Conservation (phyloP, 2,329 filamentous ascomycete species). For the Moelleriella libera region DNA sequence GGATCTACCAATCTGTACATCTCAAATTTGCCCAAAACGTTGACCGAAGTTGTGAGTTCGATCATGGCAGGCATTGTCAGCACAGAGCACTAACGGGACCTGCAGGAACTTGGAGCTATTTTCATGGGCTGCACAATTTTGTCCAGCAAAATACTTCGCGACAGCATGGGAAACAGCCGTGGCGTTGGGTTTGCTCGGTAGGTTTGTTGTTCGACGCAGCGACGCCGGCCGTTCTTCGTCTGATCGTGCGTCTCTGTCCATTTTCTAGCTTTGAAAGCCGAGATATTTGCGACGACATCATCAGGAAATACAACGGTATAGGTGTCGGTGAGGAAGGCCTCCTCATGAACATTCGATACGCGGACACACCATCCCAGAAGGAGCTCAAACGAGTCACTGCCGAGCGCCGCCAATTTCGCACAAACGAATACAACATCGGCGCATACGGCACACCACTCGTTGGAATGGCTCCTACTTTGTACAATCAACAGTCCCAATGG, state of each 20-base stretch:
- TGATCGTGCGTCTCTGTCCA: neutral
- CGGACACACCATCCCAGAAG: conserved; percentile 94
- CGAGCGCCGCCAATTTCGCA: conserved; percentile 87
- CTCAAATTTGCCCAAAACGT: conserved; percentile 83
- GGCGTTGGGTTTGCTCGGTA: conserved; percentile 96
- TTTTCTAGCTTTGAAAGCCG: conserved; percentile 66
- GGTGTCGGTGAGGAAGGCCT: conserved; percentile 64
- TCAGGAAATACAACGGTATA: conserved; percentile 72
- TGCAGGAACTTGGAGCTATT: conserved; percentile 59
- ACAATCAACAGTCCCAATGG: conserved; percentile 22
- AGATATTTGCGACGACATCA: conserved; percentile 80
- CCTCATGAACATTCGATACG: conserved; percentile 86
- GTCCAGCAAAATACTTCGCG: conserved; percentile 89
- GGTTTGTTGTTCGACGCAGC: conserved; percentile 12
- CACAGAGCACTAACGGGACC: neutral
- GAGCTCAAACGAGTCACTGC: conserved; percentile 92
- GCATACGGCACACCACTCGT: conserved; percentile 51
- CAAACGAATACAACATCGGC: conserved; percentile 81
- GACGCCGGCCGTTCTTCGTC: neutral
- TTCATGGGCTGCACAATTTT: conserved; percentile 72
- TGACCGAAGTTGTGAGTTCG: conserved; percentile 70
- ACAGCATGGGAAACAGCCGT: conserved; percentile 82
- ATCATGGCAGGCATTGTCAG: neutral
- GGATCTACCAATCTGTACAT: conserved; percentile 92
- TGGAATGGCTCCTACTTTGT: conserved; percentile 30